Base-by-base conservation (phyloP, 1,284 basidiomycete species). In the Rhodotorula sp. region DNA sequence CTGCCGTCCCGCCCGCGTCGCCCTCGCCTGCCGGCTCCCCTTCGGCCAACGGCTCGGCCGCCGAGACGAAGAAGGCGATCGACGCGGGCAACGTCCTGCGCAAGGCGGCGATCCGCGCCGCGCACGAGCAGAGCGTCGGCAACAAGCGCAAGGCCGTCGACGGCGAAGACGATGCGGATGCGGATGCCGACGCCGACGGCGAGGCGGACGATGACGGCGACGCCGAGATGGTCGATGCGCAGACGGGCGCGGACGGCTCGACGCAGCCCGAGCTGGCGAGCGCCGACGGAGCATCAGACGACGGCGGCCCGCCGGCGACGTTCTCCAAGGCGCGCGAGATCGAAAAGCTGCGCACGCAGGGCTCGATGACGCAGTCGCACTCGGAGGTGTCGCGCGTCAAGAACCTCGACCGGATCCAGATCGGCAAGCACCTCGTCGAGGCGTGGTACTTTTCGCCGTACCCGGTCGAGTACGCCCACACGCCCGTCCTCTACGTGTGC, bases 361-460 rank as follows among this genome's bases (percentile, higher is more conserved):
- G 97, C 19, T 97, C 93, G 46, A 99, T 99, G 96, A 99, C 96
- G 0, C 97, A 99, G 83, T 93, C 92, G 58, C 91, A 97, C 74
- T 95, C 92, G 68, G 97, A 99, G 83, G 90, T 99, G 73, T 91
- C 96, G 21, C 88, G 97, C 54, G 97, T 99, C 79, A 99, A 99
- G 86, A 99, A 99, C 81, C 85, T 99, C 77, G 97, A 99, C 83
- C 89, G 91, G 74, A 87, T 99, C 59, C 93, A 96, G 81, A 99
- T 99, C 78, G 97, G 97, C 73, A 90, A 89, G 81, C 90, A 96
- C 83, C 93, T 97, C 83, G 91, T 99, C 78, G 95, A 99, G 79
- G 90, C 95, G 14, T 99, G 97, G 97, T 99, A 99, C 84, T 99
- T 99, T 85, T 94, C 92, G 79, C 96, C 97, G 10, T 99, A 99